Evolutionary conservation across 2,329 filamentous ascomycete species (phyloP), one percentile per base, ranked within the genome.

Genomic region (Chaetomium sp.): DNA sequence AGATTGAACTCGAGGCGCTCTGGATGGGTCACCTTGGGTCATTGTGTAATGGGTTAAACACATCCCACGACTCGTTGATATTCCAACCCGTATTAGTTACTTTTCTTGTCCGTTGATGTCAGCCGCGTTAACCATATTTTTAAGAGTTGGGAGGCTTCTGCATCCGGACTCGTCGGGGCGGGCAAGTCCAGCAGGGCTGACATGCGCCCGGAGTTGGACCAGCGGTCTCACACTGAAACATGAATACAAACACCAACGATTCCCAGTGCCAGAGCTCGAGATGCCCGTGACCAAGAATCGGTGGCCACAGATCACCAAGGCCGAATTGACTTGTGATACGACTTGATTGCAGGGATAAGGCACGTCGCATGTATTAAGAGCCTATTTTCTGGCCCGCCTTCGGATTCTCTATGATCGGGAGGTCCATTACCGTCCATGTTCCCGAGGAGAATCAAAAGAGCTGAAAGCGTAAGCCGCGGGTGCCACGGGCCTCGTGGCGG

Each of bases 141-240:
- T 16, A 7, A 42, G 19, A n/a, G 38, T 6, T n/a, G 38, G n/a
- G 38, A n/a, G 27, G 0, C 50, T 51, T 23, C 2, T 16, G n/a
- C n/a, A n/a, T 12, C 6, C 5, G 12, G 23, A 19, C 16, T 16
- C 6, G 50, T 10, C 16, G n/a, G 23, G 19, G 21, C n/a, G 10
- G 49, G 49, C 49, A 29, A 51, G 13, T 38, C 35, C 3, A 9
- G 45, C 23, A 19, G 25, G 19, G 50, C 50, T 53, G 50, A 6
- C 21, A n/a, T 31, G 25, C 13, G 13, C 16, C 50, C 25, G 27
- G 1, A 27, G 50, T 53, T 19, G 27, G 13, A 12, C 50, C 25
- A 27, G 23, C 9, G 27, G 50, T 53, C 50, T 53, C 50, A n/a
- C 6, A 53, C 25, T 53, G 50, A 53, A 53, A 53, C 25, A 31